phyloP scores from a whole-genome alignment of 768 basidiomycete species.

The Peribolospora kevripleyi region DNA sequence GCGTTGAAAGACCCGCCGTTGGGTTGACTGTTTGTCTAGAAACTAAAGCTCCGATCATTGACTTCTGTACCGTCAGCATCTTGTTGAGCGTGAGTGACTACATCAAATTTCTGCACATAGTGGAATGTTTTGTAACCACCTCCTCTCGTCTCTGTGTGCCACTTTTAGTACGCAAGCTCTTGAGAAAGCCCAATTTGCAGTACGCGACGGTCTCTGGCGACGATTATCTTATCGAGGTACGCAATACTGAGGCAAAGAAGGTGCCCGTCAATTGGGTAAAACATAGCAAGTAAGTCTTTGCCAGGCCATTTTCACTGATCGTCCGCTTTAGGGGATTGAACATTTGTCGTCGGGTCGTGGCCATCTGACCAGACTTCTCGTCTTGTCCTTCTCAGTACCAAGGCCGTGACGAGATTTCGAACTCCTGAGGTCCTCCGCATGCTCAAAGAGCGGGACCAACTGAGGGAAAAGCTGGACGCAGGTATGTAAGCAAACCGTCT shows the following conservation, averaged over 20 bases:
- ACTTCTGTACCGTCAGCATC: no score
- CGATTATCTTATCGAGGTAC: constrained; percentile 67
- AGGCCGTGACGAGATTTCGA: constrained; percentile 43
- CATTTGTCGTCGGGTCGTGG: neutral
- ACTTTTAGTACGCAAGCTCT: constrained; percentile 36
- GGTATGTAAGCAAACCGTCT: constrained; percentile 16
- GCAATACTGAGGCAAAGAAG: constrained; percentile 23
- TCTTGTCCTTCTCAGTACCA: constrained; percentile 31
- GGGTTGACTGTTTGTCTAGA: neutral
- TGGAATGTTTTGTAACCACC: no score
- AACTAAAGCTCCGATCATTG: no score
- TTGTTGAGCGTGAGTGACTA: no score
- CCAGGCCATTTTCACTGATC: no score
- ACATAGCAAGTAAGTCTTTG: no score
- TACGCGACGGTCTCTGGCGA: constrained; percentile 43
- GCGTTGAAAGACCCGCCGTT: neutral
- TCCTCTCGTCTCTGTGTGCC: no score
- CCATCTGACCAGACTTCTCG: neutral
- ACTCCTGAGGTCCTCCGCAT: constrained; percentile 40
- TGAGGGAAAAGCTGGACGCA: constrained; percentile 42
- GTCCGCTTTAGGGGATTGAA: no score
- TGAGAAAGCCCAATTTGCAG: constrained; percentile 47
- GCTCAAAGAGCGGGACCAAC: constrained; percentile 47
- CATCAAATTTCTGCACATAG: no score
- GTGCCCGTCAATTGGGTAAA: constrained; percentile 20